Base-by-base conservation (phyloP, 352 stramenopile genomes). In the Phytophthora colocasiae region DNA sequence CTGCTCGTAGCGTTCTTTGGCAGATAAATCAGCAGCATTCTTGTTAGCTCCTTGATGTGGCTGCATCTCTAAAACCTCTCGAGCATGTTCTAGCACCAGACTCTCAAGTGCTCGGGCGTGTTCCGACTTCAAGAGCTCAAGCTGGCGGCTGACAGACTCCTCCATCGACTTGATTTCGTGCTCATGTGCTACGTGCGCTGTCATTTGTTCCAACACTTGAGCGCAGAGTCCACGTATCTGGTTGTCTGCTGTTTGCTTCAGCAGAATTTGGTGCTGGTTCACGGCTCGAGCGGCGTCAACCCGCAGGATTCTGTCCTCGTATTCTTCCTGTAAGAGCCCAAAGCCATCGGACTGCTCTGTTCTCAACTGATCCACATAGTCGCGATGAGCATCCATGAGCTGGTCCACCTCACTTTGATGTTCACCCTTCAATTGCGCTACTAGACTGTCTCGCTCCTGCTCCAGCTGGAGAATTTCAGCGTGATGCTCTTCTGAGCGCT, bases 161-260 rank as follows among this genome's bases (percentile, higher is more conserved):
- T 62, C 50, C 15, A 60, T 56, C 8, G 26, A 63, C 10, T 17
- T 40, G 4, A 71, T 57, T 14, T 71, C 63, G 3, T 75, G 54
- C 6, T 58, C 15, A 24, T 68, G 41, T 29, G 24, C 50, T 24
- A 75, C 49, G 10, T 41, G 55, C 39, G 52, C 12, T 32, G 55
- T 62, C 50, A 75, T 55, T 2, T 67, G 32, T 12, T 75, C 67
- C 11, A 75, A 26, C 10, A 39, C 48, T 29, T 70, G 48, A 9
- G 56, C 48, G 51, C 58, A 77, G 22, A 49, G 38, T 19, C 40
- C 19, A 19, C 49, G 69, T 45, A 70, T 58, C 12, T 56, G 52
- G 9, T 77, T 52, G 9, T 70, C 45, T 69, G 48, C 45, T 26
- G 63, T 34, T 46, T 63, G 51, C 29, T 44, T 46, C n/a, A 58